Evolutionary conservation across 139 green algal genomes (phyloP).

Genomic region (Trebouxia sp.): DNA sequence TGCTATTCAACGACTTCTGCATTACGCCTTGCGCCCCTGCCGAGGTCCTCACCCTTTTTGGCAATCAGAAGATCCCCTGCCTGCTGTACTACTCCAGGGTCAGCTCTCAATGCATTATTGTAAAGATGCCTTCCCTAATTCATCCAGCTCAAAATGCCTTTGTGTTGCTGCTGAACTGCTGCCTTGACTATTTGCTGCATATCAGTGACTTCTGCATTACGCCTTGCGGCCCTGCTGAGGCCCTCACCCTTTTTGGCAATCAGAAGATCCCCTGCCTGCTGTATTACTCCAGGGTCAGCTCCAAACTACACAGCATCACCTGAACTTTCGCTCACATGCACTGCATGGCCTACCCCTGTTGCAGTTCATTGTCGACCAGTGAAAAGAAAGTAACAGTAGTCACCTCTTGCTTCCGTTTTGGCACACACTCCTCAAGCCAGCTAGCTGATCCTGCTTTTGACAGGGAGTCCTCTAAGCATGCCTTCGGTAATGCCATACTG

Average conservation of each 20-base stretch:
- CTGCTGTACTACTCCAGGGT: constrained; percentile 82
- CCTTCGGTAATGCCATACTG: too few relatives aligned
- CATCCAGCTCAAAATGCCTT: not conserved
- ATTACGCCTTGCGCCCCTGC: constrained; percentile 47
- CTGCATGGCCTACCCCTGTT: too few relatives aligned
- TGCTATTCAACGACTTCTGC: constrained; percentile 92
- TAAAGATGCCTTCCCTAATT: not conserved
- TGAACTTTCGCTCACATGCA: too few relatives aligned
- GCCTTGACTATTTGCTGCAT: constrained; percentile 86
- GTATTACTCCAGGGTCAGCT: constrained; percentile 70
- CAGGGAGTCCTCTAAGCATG: too few relatives aligned
- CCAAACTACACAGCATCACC: too few relatives aligned
- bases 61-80: constrained; percentile 78
- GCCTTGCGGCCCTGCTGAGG: constrained; percentile 50
- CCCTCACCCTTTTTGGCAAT: constrained; percentile 60
- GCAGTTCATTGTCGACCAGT: too few relatives aligned
- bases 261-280: constrained; percentile 87
- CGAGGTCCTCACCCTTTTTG: constrained; percentile 70
- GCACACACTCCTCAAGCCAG: too few relatives aligned
- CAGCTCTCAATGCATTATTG: not conserved
- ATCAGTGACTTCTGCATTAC: constrained; percentile 90
- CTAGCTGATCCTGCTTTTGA: too few relatives aligned
- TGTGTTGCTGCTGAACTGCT: too few relatives aligned
- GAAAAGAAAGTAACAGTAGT: too few relatives aligned
- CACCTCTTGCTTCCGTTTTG: too few relatives aligned